Evolutionary conservation across 768 basidiomycete genomes (phyloP).

Genomic region (Galerina marginata): DNA sequence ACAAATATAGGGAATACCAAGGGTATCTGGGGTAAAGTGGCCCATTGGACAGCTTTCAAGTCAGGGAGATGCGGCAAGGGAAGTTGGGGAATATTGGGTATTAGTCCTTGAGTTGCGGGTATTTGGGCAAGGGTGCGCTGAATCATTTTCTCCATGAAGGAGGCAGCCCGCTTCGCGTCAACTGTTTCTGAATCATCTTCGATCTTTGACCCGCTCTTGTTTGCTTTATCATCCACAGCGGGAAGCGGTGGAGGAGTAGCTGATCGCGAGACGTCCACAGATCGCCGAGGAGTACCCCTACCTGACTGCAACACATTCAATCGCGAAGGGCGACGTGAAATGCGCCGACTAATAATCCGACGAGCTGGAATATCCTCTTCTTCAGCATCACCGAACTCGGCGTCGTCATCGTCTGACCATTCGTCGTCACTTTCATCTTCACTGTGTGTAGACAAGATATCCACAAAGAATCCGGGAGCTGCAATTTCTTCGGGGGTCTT

Average conservation of each 20-base stretch:
- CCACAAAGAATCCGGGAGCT: slow-evolving; percentile 48
- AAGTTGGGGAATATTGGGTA: slow-evolving; percentile 48
- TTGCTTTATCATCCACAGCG: slow-evolving; percentile 15
- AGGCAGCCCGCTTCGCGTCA: slow-evolving; percentile 55
- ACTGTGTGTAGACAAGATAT: slow-evolving; percentile 35
- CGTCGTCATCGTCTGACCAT: slow-evolving; percentile 52
- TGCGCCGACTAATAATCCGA: slow-evolving; percentile 38
- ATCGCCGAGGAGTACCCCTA: slow-evolving; percentile 34
- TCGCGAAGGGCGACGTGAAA: slow-evolving; percentile 38
- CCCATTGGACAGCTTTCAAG: slow-evolving; percentile 69
- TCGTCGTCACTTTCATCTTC: slow-evolving; percentile 31
- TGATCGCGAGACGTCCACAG: slow-evolving; percentile 37
- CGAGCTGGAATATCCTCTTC: slow-evolving; percentile 56
- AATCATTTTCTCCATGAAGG: slow-evolving; percentile 72
- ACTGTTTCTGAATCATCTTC: slow-evolving; percentile 26
- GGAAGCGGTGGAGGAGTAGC: slow-evolving; percentile 35
- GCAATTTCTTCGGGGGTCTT: slow-evolving; percentile 71
- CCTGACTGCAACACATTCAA: slow-evolving; percentile 31
- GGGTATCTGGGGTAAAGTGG: slow-evolving; percentile 66
- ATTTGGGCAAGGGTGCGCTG: slow-evolving; percentile 74
- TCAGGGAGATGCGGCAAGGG: slow-evolving; percentile 64
- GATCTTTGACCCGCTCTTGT: slow-evolving; percentile 21
- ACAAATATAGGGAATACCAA: slow-evolving; percentile 83
- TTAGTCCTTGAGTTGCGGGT: slow-evolving; percentile 59
- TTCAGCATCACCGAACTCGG: slow-evolving; percentile 72